These are phyloP conservation scores for Apiospora sp. DNA, from an alignment of 2,329 filamentous ascomycete species.

Conservation along the genomic window DNA sequence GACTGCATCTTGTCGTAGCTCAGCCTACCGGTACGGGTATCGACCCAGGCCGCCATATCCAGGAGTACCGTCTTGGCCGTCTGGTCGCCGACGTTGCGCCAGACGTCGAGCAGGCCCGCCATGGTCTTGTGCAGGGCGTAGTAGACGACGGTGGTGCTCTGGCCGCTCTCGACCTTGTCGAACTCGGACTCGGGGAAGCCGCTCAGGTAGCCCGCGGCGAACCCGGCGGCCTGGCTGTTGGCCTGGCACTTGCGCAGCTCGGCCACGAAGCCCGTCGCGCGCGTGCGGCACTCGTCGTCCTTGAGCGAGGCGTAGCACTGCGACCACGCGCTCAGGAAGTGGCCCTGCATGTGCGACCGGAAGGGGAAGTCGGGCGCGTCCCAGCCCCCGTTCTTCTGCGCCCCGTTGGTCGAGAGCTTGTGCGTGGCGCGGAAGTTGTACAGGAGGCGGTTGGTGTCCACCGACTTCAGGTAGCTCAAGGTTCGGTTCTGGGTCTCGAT, in stretches of 20 bases:
- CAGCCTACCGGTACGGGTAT: conserved; percentile 52
- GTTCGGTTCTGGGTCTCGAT: conserved; percentile 50
- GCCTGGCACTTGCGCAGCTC: conserved; percentile 59
- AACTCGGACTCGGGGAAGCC: conserved; percentile 63
- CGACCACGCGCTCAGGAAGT: conserved; percentile 58
- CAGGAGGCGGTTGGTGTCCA: conserved; percentile 55
- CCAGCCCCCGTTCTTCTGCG: conserved; percentile 57
- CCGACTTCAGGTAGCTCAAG: conserved; percentile 53
- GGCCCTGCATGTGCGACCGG: conserved; percentile 58
- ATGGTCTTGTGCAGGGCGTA: conserved; percentile 64
- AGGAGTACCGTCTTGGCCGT: conserved; percentile 54
- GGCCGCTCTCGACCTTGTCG: conserved; percentile 50
- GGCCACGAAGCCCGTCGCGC: conserved; percentile 54
- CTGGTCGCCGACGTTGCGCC: conserved; percentile 51
- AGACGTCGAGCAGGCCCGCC: conserved; percentile 59
- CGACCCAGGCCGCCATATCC: conserved; percentile 56
- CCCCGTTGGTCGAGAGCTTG: conserved; percentile 54
- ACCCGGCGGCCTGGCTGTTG: conserved; percentile 56
- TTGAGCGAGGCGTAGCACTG: conserved; percentile 54
- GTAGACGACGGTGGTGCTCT: conserved; percentile 61
- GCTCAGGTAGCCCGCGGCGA: conserved; percentile 55
- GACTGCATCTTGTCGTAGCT: conserved; percentile 55
- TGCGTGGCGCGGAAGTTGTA: conserved; percentile 59
- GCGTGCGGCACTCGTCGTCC: conserved; percentile 52
- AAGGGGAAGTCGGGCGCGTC: conserved; percentile 63